Evolutionary conservation across 352 stramenopile genomes (phyloP), one percentile per base, ranked within the genome.

Genomic region (Peronospora belbahrii): DNA sequence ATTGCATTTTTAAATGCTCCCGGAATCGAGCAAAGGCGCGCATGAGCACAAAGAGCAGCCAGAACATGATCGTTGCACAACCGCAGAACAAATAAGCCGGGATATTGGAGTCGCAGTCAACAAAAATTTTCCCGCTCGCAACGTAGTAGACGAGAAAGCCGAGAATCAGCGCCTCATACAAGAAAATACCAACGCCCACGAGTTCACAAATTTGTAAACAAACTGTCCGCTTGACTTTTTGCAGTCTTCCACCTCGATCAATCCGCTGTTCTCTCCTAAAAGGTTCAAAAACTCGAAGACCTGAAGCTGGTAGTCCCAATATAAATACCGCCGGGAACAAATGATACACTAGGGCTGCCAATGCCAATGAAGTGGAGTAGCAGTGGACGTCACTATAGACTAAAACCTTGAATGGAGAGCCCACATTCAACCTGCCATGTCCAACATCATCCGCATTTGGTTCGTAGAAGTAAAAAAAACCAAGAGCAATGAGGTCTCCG

Each of bases 1-100:
- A 53, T 42, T 89, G 77, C 80, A 89, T 88, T 49, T 88, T 90
- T 4, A 93, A 52, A 44, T 93, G 81, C 42, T 93, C 79, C 6
- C 82, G 73, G 45, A 89, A 90, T 24, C 76, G 62, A 11, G 71
- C 79, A 55, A 86, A 93, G 28, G 74, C 76, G 6, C 66, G 64
- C 33, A 88, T 74, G 34, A 87, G 62, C 15, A 81, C 56, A 25
- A 83, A 85, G 14, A 83, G 67, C 35, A 84, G 55, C 48, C 52
- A 73, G 36, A 81, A 88, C 14, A 85, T 73, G 25, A 76, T 28
- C 4, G 74, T 14, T 0, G 73, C 68, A 13, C 65, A 54, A 10
- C 39, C 17, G 4, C 59, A 67, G 38, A 85, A 86, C 3, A 68
- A 14, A 52, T 85, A 85, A 14, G 71, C 61, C 1, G 49, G 49